These are phyloP conservation scores for Zymoseptoria crescenta DNA, from an alignment of 2,329 filamentous ascomycete species.

Conservation along the genomic window DNA sequence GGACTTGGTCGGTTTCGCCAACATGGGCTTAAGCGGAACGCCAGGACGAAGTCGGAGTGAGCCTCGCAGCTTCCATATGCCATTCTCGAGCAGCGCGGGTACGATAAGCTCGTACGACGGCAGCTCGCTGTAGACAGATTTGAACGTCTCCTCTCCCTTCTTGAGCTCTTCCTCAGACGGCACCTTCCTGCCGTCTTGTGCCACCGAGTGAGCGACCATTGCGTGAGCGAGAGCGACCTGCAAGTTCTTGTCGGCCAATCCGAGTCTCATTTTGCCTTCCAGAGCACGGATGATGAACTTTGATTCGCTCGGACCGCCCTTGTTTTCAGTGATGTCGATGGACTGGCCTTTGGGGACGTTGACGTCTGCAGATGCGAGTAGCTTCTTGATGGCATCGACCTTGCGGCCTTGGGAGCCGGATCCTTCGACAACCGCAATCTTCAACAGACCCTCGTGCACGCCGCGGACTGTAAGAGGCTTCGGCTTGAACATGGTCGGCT, in stretches of 20 bases:
- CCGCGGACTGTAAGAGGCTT: constrained; percentile 80
- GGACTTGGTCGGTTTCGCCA: constrained; percentile 96
- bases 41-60: constrained; percentile 88
- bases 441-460: constrained; percentile 81
- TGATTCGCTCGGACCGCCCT: constrained; percentile 87
- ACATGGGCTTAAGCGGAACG: constrained; percentile 94
- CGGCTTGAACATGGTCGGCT: constrained; percentile 97
- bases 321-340: constrained; percentile 82
- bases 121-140: constrained; percentile 79
- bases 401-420: constrained; percentile 85
- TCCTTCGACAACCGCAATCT: constrained; percentile 78
- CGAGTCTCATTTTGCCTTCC: constrained; percentile 87
- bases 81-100: constrained; percentile 77
- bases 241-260: constrained; percentile 85
- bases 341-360: constrained; percentile 56
- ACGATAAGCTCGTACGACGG: constrained; percentile 94
- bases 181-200: constrained; percentile 56
- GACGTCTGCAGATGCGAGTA: constrained; percentile 83
- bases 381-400: constrained; percentile 89
- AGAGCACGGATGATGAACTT: constrained; percentile 90
- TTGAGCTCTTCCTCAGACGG: constrained; percentile 70
- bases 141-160: constrained; percentile 76
- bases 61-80: constrained; percentile 73
- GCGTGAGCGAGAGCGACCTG: constrained; percentile 86
- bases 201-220: constrained; percentile 72